These are phyloP conservation scores for Podila clonocystis DNA, from an alignment of 192 early-diverging fungal species.

Conservation along the genomic window DNA sequence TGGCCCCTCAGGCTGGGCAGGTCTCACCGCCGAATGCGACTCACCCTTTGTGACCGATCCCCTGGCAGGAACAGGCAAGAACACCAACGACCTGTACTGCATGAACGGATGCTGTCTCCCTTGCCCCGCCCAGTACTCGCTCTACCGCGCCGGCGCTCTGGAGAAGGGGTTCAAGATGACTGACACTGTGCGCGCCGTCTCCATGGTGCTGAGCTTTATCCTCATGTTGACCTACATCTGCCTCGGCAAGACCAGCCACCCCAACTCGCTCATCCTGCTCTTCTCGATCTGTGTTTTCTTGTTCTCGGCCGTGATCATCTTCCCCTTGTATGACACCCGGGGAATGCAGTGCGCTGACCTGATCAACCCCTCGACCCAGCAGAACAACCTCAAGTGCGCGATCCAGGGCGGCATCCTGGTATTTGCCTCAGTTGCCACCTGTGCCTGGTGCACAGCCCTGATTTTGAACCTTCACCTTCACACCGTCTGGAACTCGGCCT, in stretches of 20 bases:
- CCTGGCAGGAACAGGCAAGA: constrained; percentile 10
- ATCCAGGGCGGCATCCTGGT: constrained; percentile 61
- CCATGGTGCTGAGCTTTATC: constrained; percentile 47
- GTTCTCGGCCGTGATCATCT: constrained; percentile 57
- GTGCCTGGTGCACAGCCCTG: constrained; percentile 58
- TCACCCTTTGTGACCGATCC: constrained; percentile 56
- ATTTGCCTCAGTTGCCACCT: constrained; percentile 55
- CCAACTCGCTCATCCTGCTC: constrained; percentile 58
- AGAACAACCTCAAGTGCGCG: constrained; percentile 57
- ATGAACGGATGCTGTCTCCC: constrained; percentile 62
- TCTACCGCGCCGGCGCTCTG: constrained; percentile 53
- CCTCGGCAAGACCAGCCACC: constrained; percentile 58
- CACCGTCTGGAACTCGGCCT: constrained; percentile 65
- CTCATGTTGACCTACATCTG: constrained; percentile 57
- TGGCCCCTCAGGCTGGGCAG: constrained; percentile 9
- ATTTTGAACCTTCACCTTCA: constrained; percentile 61
- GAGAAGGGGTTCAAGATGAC: constrained; percentile 54
- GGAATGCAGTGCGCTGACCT: constrained; percentile 54
- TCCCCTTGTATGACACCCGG: constrained; percentile 55
- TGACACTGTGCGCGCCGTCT: constrained; percentile 54
- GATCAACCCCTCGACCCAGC: constrained; percentile 54
- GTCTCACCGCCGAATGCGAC: constrained; percentile 37
- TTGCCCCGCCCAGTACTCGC: constrained; percentile 59
- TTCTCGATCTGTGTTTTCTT: constrained; percentile 58
- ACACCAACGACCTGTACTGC: constrained; percentile 41